phyloP scores from a whole-genome alignment of 2,329 filamentous ascomycete genomes.

The Bertia moriformis region DNA sequence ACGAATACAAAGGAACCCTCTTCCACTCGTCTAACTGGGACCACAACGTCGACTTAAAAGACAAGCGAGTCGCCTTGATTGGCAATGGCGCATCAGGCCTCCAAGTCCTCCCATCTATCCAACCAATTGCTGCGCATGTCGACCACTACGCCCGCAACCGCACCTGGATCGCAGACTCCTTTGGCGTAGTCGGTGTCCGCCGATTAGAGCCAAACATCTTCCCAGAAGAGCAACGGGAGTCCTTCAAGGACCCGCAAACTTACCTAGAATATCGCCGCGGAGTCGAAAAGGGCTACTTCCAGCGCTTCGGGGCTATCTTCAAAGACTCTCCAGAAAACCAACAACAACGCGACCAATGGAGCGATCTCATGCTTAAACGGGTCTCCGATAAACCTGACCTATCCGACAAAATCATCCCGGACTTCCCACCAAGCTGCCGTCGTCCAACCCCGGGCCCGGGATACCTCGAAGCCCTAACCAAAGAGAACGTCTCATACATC shows the following conservation, averaged over 20 bases:
- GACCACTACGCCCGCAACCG: slow-evolving; percentile 51
- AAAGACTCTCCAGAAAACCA: slow-evolving; percentile 33
- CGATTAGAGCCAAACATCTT: slow-evolving; percentile 40
- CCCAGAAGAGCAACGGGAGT: slow-evolving; percentile 32
- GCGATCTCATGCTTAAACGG: slow-evolving; percentile 34
- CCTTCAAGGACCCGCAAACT: slow-evolving; percentile 41
- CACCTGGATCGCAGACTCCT: slow-evolving; percentile 55
- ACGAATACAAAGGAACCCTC: slow-evolving; percentile 36
- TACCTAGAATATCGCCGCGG: slow-evolving; percentile 46
- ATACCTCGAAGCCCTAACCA: slow-evolving; percentile 49
- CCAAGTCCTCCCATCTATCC: slow-evolving; percentile 37
- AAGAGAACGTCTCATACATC: slow-evolving; percentile 49
- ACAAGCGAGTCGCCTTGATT: slow-evolving; percentile 36
- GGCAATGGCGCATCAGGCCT: slow-evolving; percentile 50
- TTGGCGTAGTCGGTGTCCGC: slow-evolving; percentile 19
- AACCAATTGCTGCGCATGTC: slow-evolving; percentile 29
- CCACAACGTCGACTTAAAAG: slow-evolving; percentile 29
- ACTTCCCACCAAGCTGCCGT: slow-evolving; percentile 50
- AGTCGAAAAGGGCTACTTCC: slow-evolving; percentile 47
- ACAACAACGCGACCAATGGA: slow-evolving; percentile 28
- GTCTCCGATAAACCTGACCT: slow-evolving; percentile 39
- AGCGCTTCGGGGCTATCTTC: slow-evolving; percentile 37
- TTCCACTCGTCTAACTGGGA: slow-evolving; percentile 50
- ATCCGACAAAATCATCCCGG: slow-evolving; percentile 37
- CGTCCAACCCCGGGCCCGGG: slow-evolving; percentile 52